Evolutionary conservation across 148 eudicot species (phyloP).

Genomic region (Amaranthus cruentus): DNA sequence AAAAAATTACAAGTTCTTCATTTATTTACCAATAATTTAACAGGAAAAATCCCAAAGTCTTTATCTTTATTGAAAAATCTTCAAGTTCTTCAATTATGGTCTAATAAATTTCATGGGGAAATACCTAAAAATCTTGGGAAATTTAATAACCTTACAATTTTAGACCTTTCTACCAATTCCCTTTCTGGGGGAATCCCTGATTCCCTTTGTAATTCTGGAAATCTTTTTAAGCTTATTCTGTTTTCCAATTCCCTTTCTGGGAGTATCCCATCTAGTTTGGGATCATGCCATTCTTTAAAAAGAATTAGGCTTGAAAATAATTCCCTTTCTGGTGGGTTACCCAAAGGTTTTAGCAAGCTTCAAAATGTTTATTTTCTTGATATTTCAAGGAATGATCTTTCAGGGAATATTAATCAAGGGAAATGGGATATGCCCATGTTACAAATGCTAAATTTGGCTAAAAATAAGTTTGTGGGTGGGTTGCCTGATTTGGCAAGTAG

Average conservation of each 20-base stretch:
- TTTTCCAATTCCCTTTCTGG: conserved; percentile 74
- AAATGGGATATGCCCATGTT: conserved; percentile 68
- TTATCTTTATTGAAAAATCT: conserved; percentile 57
- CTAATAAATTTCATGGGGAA: conserved; percentile 56
- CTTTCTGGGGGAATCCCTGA: conserved; percentile 73
- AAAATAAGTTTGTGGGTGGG: conserved; percentile 48
- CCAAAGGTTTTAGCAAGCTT: conserved; percentile 45
- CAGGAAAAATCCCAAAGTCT: conserved; percentile 62
- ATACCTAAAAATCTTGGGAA: conserved; percentile 72
- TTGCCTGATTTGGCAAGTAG: conserved; percentile 56
- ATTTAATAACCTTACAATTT: conserved; percentile 57
- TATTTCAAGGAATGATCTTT: conserved; percentile 52
- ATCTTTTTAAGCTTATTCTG: conserved; percentile 66
- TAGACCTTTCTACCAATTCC: conserved; percentile 83
- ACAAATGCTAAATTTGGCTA: conserved; percentile 71
- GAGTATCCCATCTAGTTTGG: conserved; percentile 47
- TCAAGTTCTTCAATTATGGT: conserved; percentile 82
- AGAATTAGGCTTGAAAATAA: conserved; percentile 68
- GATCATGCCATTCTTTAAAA: conserved; percentile 49
- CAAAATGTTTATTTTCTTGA: conserved; percentile 64
- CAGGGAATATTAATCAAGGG: conserved; percentile 34
- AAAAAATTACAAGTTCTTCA: conserved; percentile 64
- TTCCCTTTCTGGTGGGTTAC: conserved; percentile 47
- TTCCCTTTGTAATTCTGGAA: conserved; percentile 47
- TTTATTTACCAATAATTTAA: conserved; percentile 67